Percentiles rank a stretch among this genome's conserved stretches.
Conservation (phyloP, 441 rosid genomes). For the Populus hybrid region DNA sequence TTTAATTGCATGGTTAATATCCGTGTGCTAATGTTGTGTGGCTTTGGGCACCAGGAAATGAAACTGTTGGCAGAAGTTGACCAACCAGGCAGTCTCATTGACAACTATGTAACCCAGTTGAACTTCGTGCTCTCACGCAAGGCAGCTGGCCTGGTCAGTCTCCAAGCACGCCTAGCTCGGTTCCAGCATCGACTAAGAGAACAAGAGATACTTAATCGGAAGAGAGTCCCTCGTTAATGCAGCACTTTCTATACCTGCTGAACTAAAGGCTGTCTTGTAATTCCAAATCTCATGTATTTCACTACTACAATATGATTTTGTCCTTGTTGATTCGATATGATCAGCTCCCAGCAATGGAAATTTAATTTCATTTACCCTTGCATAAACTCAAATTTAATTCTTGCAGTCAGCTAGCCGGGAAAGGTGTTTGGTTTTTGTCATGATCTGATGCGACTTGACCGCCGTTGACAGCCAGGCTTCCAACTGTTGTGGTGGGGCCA, state of each 20-base stretch:
- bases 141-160: constrained; percentile 94
- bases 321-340: constrained; percentile 7
- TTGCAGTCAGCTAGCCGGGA: constrained; percentile 16
- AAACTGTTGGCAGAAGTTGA: constrained; percentile 93
- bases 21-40: background rate
- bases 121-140: constrained; percentile 92
- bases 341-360: background rate
- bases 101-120: constrained; percentile 81
- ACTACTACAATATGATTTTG: background rate
- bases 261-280: constrained; percentile 23
- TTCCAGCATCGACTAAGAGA: constrained; percentile 97
- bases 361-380: background rate
- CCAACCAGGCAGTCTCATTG: constrained; percentile 96
- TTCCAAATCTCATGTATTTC: constrained; percentile 13
- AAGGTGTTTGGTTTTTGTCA: background rate
- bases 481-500: background rate
- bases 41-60: constrained; percentile 71
- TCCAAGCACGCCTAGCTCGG: constrained; percentile 92
- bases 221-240: constrained; percentile 71
- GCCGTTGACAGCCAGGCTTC: constrained; percentile 3
- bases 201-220: constrained; percentile 90
- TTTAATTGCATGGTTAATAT: background rate
- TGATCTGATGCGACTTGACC: constrained; percentile 4
- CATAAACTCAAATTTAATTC: background rate
- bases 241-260: background rate